These are phyloP conservation scores for Arachis stenosperma DNA, from an alignment of 306 rosid genomes.

Conservation along the genomic window DNA sequence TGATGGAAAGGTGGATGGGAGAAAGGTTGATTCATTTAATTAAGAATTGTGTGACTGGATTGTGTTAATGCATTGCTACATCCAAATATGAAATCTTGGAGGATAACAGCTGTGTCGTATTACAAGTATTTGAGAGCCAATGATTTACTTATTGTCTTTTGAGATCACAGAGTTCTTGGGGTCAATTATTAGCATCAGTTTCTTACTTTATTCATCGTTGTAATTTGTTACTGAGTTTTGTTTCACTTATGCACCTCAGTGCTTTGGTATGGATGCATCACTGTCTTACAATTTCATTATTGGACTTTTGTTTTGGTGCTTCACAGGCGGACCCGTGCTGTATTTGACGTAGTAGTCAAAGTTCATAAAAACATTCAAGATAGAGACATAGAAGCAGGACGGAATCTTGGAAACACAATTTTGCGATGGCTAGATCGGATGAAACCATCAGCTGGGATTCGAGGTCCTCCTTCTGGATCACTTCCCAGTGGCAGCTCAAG, in stretches of 20 bases:
- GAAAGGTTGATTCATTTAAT: neutral
- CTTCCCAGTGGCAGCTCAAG: conserved; percentile 38
- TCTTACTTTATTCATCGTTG: too few species aligned
- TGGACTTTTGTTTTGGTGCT: conserved; percentile 33
- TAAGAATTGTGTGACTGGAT: neutral
- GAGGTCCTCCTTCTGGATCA: conserved; percentile 40
- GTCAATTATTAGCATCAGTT: conserved; percentile 11
- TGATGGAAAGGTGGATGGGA: neutral
- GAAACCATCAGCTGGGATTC: conserved; percentile 91
- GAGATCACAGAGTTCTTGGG: neutral
- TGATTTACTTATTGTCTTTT: neutral
- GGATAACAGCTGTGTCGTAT: neutral
- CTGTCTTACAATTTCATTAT: neutral
- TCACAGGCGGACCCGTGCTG: conserved; percentile 71
- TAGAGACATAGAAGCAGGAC: conserved; percentile 86
- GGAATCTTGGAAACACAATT: conserved; percentile 80
- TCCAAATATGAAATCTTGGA: neutral
- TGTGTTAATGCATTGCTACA: neutral
- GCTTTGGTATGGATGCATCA: neutral
- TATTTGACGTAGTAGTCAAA: conserved; percentile 68
- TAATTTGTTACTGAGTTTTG: conserved; percentile 7
- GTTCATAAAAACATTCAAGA: conserved; percentile 78
- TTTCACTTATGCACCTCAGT: neutral
- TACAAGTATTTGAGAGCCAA: neutral
- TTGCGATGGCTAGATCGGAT: conserved; percentile 70